These are phyloP conservation scores for Exophiala mesophila DNA, from an alignment of 2,329 filamentous ascomycete genomes.

Conservation along the genomic window DNA sequence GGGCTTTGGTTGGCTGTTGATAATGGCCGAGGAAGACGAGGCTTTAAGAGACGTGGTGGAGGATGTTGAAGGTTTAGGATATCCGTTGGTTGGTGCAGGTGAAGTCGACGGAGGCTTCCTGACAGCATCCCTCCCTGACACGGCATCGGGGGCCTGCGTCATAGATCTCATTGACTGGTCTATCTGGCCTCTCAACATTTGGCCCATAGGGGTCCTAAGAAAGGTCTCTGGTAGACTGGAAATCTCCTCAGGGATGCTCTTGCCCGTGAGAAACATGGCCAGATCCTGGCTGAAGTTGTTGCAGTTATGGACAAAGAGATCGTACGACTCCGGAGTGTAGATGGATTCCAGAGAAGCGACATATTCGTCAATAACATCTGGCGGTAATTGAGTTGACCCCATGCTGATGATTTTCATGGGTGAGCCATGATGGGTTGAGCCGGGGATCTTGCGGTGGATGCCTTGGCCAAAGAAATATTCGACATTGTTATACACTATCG, in stretches of 20 bases:
- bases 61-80: constrained; percentile 5
- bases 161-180: constrained; percentile 59
- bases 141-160: constrained; percentile 52
- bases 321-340: constrained; percentile 83
- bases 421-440: constrained; percentile 77
- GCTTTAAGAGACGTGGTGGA: constrained; percentile 10
- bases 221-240: constrained; percentile 78
- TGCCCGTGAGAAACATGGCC: constrained; percentile 80
- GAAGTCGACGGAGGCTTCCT: constrained; percentile 15
- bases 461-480: constrained; percentile 91
- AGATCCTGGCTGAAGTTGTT: constrained; percentile 97
- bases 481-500: constrained; percentile 73
- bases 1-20: constrained; percentile 12
- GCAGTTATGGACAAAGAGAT: constrained; percentile 87
- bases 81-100: constrained; percentile 5
- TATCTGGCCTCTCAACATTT: constrained; percentile 76
- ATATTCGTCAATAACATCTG: constrained; percentile 81
- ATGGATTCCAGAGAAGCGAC: constrained; percentile 75
- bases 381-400: constrained; percentile 70
- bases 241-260: constrained; percentile 83
- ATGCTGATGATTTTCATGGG: constrained; percentile 73
- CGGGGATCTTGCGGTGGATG: constrained; percentile 74
- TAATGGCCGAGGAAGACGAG: constrained; percentile 11
- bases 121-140: constrained; percentile 17
- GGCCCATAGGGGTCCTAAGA: constrained; percentile 78